phyloP scores from a whole-genome alignment of 352 stramenopile genomes.

The Phytophthora sojae region DNA sequence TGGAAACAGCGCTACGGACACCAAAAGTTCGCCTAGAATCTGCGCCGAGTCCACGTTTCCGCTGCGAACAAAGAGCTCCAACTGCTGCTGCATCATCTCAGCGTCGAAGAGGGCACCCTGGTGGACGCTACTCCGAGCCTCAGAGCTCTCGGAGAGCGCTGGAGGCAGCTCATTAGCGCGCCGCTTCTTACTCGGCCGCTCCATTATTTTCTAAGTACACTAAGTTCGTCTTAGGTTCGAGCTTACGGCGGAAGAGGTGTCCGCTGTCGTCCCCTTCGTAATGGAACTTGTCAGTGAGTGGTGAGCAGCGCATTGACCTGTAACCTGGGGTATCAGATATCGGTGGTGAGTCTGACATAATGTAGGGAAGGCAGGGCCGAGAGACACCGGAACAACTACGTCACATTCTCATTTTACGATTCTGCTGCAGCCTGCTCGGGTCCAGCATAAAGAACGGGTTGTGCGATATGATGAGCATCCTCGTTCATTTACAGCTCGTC shows the following conservation, averaged over 20 bases:
- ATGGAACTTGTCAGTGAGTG: too few relatives aligned
- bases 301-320: too few relatives aligned
- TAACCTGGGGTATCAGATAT: too few relatives aligned
- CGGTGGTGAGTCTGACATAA: too few relatives aligned
- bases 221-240: constrained; percentile 36
- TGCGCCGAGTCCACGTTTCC: constrained; percentile 67
- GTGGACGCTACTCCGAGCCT: constrained; percentile 2
- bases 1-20: constrained; percentile 53
- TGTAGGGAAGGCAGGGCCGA: not conserved
- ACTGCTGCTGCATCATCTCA: constrained; percentile 66
- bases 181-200: constrained; percentile 44
- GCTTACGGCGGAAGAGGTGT: not conserved
- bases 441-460: constrained; percentile 5
- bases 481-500: constrained; percentile 55
- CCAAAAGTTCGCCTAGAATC: constrained; percentile 68
- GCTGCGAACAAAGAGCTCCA: constrained; percentile 58
- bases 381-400: constrained; percentile 22
- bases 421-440: constrained; percentile 4
- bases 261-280: not conserved
- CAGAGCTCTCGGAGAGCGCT: constrained; percentile 4
- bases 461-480: constrained; percentile 11
- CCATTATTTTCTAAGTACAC: constrained; percentile 21
- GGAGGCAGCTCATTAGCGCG: constrained; percentile 27
- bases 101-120: constrained; percentile 37
- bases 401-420: constrained; percentile 21